Conservation (phyloP, 305 asterid genomes). For the Andrographis paniculata region DNA sequence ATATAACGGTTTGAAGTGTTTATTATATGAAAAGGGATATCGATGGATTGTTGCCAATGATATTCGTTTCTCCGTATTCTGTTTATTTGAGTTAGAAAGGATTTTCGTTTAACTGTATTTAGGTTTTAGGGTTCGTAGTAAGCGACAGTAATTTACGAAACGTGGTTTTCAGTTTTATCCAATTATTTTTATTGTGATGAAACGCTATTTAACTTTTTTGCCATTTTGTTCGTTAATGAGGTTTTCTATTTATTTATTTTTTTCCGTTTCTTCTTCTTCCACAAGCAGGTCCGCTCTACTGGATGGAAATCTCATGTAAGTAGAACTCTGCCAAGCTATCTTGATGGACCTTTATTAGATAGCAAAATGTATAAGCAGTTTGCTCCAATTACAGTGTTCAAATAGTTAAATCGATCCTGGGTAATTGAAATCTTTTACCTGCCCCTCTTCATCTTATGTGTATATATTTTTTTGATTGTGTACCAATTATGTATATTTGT, state of each 20-base stretch:
- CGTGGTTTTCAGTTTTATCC: not conserved
- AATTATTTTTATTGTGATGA: conserved; percentile 5
- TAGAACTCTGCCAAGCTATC: conserved; percentile 14
- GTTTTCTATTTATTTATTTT: not conserved
- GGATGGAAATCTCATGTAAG: conserved; percentile 97
- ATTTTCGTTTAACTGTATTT: not conserved
- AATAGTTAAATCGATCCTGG: too few species aligned
- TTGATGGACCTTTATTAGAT: conserved; percentile 13
- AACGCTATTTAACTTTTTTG: not conserved
- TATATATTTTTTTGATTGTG: too few species aligned
- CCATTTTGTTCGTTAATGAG: not conserved
- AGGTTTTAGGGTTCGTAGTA: conserved; percentile 18
- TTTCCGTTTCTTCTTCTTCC: too few species aligned
- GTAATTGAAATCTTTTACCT: too few species aligned
- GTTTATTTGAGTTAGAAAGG: not conserved
- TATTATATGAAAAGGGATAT: too few species aligned
- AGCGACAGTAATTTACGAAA: conserved; percentile 3
- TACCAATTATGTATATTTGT: too few species aligned
- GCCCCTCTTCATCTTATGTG: too few species aligned
- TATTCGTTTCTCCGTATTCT: too few species aligned
- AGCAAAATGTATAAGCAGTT: too few species aligned
- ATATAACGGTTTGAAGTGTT: too few species aligned
- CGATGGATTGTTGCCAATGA: too few species aligned
- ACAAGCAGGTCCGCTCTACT: conserved; percentile 53
- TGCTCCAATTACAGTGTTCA: too few species aligned